Evolutionary conservation across 108 stramenopile genomes (phyloP), one percentile per base, ranked within the genome.

Genomic region (Chaetoceros tenuissimus): DNA sequence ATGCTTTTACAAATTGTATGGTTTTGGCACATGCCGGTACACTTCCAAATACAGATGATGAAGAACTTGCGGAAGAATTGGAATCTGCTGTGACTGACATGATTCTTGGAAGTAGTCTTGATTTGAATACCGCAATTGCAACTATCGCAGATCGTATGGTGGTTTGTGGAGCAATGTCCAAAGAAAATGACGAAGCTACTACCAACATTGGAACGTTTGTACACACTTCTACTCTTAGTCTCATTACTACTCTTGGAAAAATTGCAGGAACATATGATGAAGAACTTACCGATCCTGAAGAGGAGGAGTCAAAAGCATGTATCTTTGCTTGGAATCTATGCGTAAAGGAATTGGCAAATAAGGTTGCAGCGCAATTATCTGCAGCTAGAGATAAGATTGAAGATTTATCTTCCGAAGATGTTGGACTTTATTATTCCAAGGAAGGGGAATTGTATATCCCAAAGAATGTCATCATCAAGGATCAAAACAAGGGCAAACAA

Each of bases 291-390:
- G 81, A 79, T 48, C 47, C 48, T 26, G 65, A 69, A 53, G 77
- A 82, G n/a, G 80, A 89, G 18, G 73, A 73, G 27, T 52, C 60
- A 64, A 77, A 73, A 68, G 68, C 84, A 2, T 75, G 68, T 50
- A 64, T 27, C 27, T 79, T 86, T 60, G 82, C 79, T 0, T 59
- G 54, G 17, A 67, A 55, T 43, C 53, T 82, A 56, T 72, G 64
- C 46, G 48, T 54, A 10, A 51, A 66, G 10, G 71, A 64, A 26
- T 28, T 72, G 24, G 59, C 71, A 5, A 28, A 22, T 23, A 46
- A 54, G n/a, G 43, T 66, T 25, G 60, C 52, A 2, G 56, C 56
- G 13, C 18, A 46, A 3, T 29, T 66, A 10, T 28, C 49, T 16
- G 19, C 23, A 2, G 30, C 53, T 5, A 43, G 55, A 1, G 8